Evolutionary conservation across 2,329 filamentous ascomycete species (phyloP).

Genomic region (Sclerotinia minor): DNA sequence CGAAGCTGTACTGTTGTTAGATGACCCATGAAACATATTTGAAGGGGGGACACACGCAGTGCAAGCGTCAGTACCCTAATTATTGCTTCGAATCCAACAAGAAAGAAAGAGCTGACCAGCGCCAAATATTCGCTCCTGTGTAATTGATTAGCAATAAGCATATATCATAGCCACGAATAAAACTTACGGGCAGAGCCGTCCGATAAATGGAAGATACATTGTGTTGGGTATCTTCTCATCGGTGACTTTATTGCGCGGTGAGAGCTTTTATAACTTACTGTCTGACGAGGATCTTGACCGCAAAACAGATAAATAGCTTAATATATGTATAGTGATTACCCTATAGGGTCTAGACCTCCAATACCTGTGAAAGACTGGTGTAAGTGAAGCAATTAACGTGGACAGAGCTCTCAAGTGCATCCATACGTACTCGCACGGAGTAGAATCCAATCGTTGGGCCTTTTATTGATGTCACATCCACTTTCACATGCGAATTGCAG

Average conservation of each 20-base stretch:
- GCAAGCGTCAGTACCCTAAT: conserved; percentile 85
- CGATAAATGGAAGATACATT: conserved; percentile 46
- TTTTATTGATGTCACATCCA: conserved; percentile 21
- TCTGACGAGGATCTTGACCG: background rate
- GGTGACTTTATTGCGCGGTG: conserved; percentile 20
- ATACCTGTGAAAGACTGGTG: background rate
- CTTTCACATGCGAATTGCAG: conserved; percentile 21
- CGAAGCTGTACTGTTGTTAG: conserved; percentile 54
- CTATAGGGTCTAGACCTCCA: conserved; percentile 8
- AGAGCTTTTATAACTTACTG: conserved; percentile 10
- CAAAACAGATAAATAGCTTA: conserved; percentile 15
- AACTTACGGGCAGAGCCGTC: conserved; percentile 45
- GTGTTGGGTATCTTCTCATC: conserved; percentile 17
- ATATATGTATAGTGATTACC: conserved; percentile 1
- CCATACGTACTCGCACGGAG: background rate
- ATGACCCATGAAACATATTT: background rate
- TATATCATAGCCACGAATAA: background rate
- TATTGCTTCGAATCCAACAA: conserved; percentile 79
- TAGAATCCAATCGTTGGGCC: conserved; percentile 18
- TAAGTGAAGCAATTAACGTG: conserved; percentile 22
- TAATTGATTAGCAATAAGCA: conserved; percentile 22
- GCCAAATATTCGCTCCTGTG: conserved; percentile 81
- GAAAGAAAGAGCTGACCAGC: conserved; percentile 76
- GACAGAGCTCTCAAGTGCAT: conserved; percentile 17
- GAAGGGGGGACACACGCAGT: conserved; percentile 62